phyloP scores from a whole-genome alignment of 805 yeast species.

The Wickerhamiella qilinensis region DNA sequence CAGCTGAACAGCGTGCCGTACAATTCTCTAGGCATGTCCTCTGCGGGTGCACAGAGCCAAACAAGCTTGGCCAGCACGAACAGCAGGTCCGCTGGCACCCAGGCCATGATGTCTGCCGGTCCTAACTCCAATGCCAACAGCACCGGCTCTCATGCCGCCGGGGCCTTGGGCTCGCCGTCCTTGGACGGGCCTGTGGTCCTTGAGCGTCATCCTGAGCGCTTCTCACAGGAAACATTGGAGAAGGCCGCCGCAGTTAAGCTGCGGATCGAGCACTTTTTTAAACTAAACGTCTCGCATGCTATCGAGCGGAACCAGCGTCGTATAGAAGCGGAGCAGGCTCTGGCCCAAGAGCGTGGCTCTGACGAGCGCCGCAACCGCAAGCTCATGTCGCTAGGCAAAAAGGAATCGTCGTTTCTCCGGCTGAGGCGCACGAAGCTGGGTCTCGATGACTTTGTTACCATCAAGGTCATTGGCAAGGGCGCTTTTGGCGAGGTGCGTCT shows the following conservation, averaged over 20 bases:
- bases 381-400: conserved; percentile 65
- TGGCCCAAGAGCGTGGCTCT: conserved; percentile 54
- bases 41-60: conserved; percentile 9
- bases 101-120: conserved; percentile 5
- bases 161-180: conserved; percentile 5
- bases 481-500: conserved; percentile 95
- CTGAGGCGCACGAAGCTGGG: conserved; percentile 70
- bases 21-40: conserved; percentile 6
- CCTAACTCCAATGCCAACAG: conserved; percentile 7
- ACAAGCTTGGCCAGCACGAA: conserved; percentile 7
- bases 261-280: conserved; percentile 69
- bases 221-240: conserved; percentile 63
- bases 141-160: conserved; percentile 5
- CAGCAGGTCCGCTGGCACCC: too few species aligned
- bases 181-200: conserved; percentile 17
- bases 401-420: conserved; percentile 74
- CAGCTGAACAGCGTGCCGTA: conserved; percentile 1
- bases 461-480: conserved; percentile 88
- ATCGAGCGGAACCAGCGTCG: conserved; percentile 92
- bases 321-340: conserved; percentile 60
- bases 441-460: conserved; percentile 68
- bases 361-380: conserved; percentile 79
- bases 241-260: conserved; percentile 71
- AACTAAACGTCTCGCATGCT: conserved; percentile 75
- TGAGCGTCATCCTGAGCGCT: conserved; percentile 66